Percentiles rank a stretch among this genome's conserved stretches.
Evolutionary conservation across 352 stramenopile species (phyloP).

Genomic region (Pythium brachiatum): DNA sequence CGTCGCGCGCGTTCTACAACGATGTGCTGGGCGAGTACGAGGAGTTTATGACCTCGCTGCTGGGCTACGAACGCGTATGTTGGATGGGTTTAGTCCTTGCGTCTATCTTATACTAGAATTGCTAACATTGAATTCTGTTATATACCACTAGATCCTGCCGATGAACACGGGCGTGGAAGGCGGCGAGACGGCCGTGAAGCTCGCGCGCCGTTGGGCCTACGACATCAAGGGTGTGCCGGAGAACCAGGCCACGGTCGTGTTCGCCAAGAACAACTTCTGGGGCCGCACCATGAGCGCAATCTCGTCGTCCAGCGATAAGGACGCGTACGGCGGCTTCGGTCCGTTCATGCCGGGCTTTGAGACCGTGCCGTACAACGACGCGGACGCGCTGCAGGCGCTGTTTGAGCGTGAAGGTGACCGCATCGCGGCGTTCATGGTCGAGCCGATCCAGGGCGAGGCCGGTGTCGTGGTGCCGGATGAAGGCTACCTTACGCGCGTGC

Average conservation of each 20-base stretch:
- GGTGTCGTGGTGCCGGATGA: constrained; percentile 97
- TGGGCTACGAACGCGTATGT: constrained; percentile 94
- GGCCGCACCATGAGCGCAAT: constrained; percentile 97
- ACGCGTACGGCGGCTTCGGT: constrained; percentile 90
- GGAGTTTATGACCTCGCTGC: constrained; percentile 96
- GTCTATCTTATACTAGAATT: background rate
- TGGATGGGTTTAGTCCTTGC: background rate
- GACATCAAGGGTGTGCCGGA: constrained; percentile 95
- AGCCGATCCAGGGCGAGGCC: constrained; percentile 99
- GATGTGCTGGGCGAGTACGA: constrained; percentile 96
- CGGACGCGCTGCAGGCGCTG: constrained; percentile 76
- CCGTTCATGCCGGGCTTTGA: constrained; percentile 98
- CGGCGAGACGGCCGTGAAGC: constrained; percentile 97
- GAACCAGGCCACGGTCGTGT: constrained; percentile 92
- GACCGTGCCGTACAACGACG: constrained; percentile 92
- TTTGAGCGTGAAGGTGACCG: constrained; percentile 82
- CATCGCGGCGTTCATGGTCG: constrained; percentile 99
- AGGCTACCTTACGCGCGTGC: constrained; percentile 92
- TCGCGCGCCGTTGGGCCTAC: constrained; percentile 96
- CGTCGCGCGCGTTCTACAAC: constrained; percentile 98
- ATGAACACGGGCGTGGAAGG: constrained; percentile 99
- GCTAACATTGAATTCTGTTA: background rate
- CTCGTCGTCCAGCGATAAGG: constrained; percentile 91
- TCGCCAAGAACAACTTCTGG: constrained; percentile 99
- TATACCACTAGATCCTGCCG: constrained; percentile 78